A percentile compares a stretch with the other conserved stretches of the same genome.
These are phyloP conservation scores for Salix udensis DNA, from an alignment of 345 rosid species.

Conservation along the genomic window DNA sequence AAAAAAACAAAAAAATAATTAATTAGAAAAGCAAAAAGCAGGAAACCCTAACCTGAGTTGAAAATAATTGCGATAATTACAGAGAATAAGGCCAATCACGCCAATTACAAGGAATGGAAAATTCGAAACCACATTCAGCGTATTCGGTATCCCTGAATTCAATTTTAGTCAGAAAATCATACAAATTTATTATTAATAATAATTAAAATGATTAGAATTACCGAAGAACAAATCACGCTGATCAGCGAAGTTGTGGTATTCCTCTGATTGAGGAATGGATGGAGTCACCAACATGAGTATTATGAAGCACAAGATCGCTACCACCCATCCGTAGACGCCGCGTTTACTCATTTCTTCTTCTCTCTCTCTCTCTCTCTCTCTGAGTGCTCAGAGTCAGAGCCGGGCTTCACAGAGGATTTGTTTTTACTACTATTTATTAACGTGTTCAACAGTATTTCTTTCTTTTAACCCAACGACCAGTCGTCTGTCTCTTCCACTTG, in stretches of 20 bases:
- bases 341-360: conserved; percentile 45
- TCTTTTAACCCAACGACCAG: too few species aligned
- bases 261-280: conserved; percentile 70
- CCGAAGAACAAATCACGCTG: conserved; percentile 66
- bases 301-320: conserved; percentile 57
- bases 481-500: too few species aligned
- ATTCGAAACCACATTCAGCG: conserved; percentile 75
- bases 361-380: too few species aligned
- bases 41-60: conserved; percentile 45
- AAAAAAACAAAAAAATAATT: not conserved
- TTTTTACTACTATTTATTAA: too few species aligned
- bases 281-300: conserved; percentile 90
- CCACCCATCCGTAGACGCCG: conserved; percentile 54
- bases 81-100: conserved; percentile 68
- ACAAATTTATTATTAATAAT: not conserved
- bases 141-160: conserved; percentile 76
- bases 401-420: too few species aligned
- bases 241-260: conserved; percentile 89
- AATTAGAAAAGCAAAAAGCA: not conserved
- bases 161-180: not conserved
- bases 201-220: conserved; percentile 11
- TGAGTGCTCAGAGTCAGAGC: too few species aligned
- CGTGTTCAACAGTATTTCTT: too few species aligned
- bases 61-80: conserved; percentile 67
- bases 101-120: conserved; percentile 91